phyloP scores from a whole-genome alignment of 768 basidiomycete species.

The Termitomyces titanicus region DNA sequence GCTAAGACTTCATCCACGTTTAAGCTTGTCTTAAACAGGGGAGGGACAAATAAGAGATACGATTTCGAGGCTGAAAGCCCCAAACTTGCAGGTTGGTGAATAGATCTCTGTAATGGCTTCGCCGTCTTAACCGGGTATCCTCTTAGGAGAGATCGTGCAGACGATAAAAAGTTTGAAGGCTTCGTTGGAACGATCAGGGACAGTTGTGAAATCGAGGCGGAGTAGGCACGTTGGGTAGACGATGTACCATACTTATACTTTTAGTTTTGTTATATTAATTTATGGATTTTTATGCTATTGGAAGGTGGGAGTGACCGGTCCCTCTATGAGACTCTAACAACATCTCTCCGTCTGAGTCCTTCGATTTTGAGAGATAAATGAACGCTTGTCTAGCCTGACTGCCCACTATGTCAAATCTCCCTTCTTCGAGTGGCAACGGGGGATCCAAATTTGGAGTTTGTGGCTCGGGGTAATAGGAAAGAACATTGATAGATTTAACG shows the following conservation, averaged over 20 bases:
- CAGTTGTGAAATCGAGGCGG: conserved; percentile 56
- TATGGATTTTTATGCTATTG: no score
- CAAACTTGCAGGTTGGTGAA: conserved; percentile 65
- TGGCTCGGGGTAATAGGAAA: no score
- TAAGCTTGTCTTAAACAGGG: conserved; percentile 82
- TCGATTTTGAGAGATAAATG: no score
- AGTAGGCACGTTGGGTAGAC: conserved; percentile 51
- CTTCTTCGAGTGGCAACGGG: no score
- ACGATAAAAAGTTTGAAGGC: conserved; percentile 64
- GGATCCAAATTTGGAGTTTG: no score
- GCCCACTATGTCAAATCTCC: no score
- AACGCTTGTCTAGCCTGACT: no score
- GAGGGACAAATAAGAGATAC: conserved; percentile 81
- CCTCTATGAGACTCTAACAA: no score
- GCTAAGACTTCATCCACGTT: conserved; percentile 78
- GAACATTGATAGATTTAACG: no score
- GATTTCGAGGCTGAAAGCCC: conserved; percentile 95
- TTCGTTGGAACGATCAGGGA: conserved; percentile 61
- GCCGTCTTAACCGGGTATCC: neutral
- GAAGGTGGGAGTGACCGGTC: no score
- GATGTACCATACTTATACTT: neutral
- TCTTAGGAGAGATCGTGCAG: conserved; percentile 71
- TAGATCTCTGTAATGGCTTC: neutral
- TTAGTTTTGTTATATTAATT: no score
- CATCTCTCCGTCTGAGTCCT: no score